Percentiles rank a stretch among this genome's conserved stretches.
Conservation (phyloP, 345 rosid species). For the Eutrema japonicum region DNA sequence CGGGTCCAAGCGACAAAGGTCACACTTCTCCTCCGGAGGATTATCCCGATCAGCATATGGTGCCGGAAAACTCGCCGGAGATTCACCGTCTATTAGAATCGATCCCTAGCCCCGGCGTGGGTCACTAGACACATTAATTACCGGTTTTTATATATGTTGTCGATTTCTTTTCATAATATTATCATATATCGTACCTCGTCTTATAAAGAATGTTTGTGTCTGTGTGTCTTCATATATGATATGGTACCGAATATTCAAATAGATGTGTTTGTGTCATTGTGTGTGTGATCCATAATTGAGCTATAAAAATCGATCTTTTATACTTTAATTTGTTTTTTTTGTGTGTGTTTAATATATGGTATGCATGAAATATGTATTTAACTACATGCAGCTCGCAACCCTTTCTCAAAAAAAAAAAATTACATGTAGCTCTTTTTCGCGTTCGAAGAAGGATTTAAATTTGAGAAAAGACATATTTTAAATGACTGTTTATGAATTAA, state of each 20-base stretch:
- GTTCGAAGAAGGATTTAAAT: neutral
- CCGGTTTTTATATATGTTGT: conserved; percentile 4
- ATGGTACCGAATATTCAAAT: neutral
- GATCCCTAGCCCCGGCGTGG: conserved; percentile 61
- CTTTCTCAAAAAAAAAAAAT: neutral
- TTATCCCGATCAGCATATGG: conserved; percentile 17
- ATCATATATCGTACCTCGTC: neutral
- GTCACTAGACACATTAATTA: conserved; percentile 42
- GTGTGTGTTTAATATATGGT: conserved; percentile 3
- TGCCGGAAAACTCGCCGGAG: conserved; percentile 34
- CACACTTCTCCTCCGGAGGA: conserved; percentile 38
- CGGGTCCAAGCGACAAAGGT: conserved; percentile 49
- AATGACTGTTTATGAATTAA: neutral
- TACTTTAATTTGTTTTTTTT: neutral
- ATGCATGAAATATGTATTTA: conserved; percentile 1
- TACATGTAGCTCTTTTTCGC: neutral
- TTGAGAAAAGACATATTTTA: no score
- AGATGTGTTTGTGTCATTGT: neutral
- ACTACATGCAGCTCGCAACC: neutral
- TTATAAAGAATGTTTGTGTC: conserved; percentile 12
- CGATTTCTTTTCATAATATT: neutral
- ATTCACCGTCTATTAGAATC: conserved; percentile 44
- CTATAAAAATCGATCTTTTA: conserved; percentile 21
- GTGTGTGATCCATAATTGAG: conserved; percentile 21
- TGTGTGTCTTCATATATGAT: conserved; percentile 29